Base-by-base conservation (phyloP, 805 yeast genomes). In the Blastobotrys chiropterorum region DNA sequence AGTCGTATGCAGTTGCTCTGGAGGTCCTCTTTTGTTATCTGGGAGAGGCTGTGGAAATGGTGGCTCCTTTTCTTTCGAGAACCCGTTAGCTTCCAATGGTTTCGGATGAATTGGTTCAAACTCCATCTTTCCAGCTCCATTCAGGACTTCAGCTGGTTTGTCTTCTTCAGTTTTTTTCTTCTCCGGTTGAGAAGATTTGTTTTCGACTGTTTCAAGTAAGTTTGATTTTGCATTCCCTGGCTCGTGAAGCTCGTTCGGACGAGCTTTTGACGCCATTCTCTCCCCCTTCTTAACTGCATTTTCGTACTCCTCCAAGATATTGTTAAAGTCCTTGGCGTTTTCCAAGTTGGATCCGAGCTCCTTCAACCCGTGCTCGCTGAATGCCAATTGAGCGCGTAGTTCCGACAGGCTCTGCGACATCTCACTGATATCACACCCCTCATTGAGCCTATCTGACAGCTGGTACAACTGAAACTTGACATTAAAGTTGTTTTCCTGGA, bases 401-500 rank as follows among this genome's bases (percentile, higher is more conserved):
- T 26, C 34, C 5, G 34, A 26, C 11, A 26, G 11, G 11, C 34
- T 26, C 34, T 26, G 34, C 8, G 34, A 26, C 34, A 26, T 26
- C 11, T 26, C 34, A 26, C 34, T 26, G 11, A 26, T 11, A 11
- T 26, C 34, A 26, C 11, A 26, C 34, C 34, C 34, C 11, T 26
- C 34, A 26, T 26, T 11, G n/a, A 44, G 38, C 21, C 30, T 15
- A 38, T 44, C 47, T 17, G 26, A 16, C 11, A 44, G 26, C 39
- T 44, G 47, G n/a, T 44, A 38, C 38, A 44, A 13, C 20, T 34
- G 38, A 14, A 46, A 38, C 19, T 46, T 46, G 19, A 46, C 21
- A 15, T 46, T 22, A 16, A 46, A 46, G 26, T 46, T 46, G 34
- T 46, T 38, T 3, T 46, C 48, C 19, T 38, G 43, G 26, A 46